Percentiles rank a stretch among this genome's conserved stretches.
Conservation (phyloP, 768 basidiomycete genomes). For the Termitomyces heimii region DNA sequence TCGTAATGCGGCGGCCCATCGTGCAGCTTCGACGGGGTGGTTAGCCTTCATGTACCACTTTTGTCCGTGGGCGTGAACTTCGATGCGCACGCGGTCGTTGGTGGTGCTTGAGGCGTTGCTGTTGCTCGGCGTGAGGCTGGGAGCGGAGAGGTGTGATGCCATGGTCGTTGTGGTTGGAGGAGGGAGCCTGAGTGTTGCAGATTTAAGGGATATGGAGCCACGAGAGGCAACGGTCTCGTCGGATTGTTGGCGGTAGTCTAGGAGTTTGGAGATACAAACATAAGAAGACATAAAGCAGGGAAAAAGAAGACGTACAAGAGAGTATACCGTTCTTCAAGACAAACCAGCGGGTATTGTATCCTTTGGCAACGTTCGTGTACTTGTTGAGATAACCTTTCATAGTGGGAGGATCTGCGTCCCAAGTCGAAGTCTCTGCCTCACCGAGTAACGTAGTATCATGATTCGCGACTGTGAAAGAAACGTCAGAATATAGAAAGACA, state of each 20-base stretch:
- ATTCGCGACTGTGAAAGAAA: conserved; percentile 55
- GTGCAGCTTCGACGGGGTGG: conserved; percentile 83
- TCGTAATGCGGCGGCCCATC: conserved; percentile 78
- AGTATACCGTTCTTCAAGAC: conserved; percentile 80
- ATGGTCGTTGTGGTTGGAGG: conserved; percentile 13
- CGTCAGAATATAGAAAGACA: neutral
- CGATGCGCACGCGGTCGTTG: conserved; percentile 68
- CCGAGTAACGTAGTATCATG: conserved; percentile 67
- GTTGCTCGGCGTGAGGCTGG: neutral
- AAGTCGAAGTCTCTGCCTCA: conserved; percentile 10
- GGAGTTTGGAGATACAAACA: neutral
- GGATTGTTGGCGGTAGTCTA: conserved; percentile 83
- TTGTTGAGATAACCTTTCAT: conserved; percentile 84
- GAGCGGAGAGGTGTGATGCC: neutral
- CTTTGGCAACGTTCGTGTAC: conserved; percentile 88
- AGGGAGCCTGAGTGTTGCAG: conserved; percentile 56
- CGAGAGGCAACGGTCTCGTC: conserved; percentile 83
- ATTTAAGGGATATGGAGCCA: conserved; percentile 85
- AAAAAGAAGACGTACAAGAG: conserved; percentile 55
- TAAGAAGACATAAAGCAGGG: neutral
- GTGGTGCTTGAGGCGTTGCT: conserved; percentile 12
- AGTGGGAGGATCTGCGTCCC: conserved; percentile 44
- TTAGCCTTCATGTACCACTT: conserved; percentile 84
- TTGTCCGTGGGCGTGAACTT: conserved; percentile 64
- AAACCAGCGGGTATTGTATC: conserved; percentile 90